phyloP scores from a whole-genome alignment of 805 yeast genomes.

The Komagataella kurtzmanii region DNA sequence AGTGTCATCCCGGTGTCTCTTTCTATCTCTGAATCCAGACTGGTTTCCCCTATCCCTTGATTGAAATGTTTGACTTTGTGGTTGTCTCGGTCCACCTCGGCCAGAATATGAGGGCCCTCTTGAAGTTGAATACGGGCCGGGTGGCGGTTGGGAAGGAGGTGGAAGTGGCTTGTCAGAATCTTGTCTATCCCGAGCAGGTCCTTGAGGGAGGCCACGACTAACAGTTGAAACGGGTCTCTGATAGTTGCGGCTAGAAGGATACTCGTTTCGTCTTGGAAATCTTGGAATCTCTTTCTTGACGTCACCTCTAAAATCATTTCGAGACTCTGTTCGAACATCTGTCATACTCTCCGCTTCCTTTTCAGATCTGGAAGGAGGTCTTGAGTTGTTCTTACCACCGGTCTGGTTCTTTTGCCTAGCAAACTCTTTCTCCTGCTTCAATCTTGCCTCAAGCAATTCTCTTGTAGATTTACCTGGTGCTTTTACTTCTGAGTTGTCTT shows the following conservation, averaged over 20 bases:
- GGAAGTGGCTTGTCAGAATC: background rate
- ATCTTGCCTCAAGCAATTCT: background rate
- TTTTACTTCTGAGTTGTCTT: background rate
- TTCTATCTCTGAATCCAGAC: background rate
- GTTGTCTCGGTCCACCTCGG: background rate
- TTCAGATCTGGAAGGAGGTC: background rate
- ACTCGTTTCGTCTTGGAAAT: background rate
- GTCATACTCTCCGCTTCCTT: background rate
- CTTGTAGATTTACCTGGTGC: background rate
- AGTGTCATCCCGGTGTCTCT: background rate
- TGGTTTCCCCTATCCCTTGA: background rate
- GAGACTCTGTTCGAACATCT: background rate
- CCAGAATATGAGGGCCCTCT: background rate
- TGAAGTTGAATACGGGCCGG: background rate
- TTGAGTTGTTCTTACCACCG: background rate
- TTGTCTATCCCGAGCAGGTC: background rate
- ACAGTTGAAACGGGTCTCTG: background rate
- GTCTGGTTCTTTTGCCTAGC: background rate
- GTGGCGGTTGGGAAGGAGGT: background rate
- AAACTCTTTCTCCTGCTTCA: background rate
- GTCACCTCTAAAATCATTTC: background rate
- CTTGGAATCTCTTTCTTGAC: background rate
- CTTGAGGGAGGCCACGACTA: background rate
- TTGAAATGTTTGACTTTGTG: background rate
- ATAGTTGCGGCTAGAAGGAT: background rate